Conservation (phyloP, 495 filamentous ascomycete genomes). For the Talaromyces thailandensis region DNA sequence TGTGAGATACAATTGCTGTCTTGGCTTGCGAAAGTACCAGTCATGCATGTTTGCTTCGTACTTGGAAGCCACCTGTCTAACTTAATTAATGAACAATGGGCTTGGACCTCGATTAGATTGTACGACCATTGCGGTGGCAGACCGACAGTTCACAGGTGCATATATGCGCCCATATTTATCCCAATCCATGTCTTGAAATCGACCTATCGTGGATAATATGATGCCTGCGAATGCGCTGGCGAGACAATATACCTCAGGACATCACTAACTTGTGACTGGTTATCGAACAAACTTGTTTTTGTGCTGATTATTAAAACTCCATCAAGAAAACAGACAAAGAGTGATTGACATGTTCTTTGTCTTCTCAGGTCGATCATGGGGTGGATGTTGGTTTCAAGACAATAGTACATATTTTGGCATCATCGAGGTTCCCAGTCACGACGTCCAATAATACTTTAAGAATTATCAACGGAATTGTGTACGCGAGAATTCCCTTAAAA, state of each 20-base stretch:
- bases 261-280: background rate
- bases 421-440: background rate
- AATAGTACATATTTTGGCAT: background rate
- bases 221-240: background rate
- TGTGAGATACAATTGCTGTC: background rate
- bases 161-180: background rate
- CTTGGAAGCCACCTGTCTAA: background rate
- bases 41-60: background rate
- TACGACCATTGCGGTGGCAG: background rate
- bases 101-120: background rate
- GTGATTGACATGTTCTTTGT: background rate
- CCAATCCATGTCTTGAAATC: background rate
- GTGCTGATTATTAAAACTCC: background rate
- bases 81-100: background rate
- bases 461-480: background rate
- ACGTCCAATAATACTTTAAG: background rate
- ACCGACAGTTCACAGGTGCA: background rate
- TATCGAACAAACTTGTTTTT: background rate
- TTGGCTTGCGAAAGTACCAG: background rate
- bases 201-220: background rate
- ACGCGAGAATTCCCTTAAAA: background rate
- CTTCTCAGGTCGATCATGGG: background rate
- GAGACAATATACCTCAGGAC: background rate
- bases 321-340: background rate
- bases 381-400: background rate